Evolutionary conservation across 2,329 filamentous ascomycete species (phyloP), one percentile per base, ranked within the genome.

Genomic region (Leptographium wingfieldii): DNA sequence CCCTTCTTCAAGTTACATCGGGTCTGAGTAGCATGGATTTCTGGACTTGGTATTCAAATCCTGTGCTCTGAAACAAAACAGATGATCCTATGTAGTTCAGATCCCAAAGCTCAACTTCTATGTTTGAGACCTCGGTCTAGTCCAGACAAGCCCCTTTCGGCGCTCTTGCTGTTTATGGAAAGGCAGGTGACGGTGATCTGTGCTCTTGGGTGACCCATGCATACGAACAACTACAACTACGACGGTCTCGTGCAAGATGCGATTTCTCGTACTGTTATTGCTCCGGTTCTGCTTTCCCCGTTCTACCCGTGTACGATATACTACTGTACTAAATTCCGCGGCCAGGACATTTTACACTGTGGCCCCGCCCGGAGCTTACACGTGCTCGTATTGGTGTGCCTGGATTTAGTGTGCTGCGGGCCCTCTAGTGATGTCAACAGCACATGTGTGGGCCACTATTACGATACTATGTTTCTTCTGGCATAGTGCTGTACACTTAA

Each of bases 311-410:
- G 43, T 19, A 19, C 7, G 2, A 9, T 35, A 35, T 35, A 35
- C 33, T 35, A 35, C 9, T 10, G 9, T 35, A 35, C 6, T 11
- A 46, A 46, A 19, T 46, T 46, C 43, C 43, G 38, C 43, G 7
- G 19, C 43, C 19, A 46, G 43, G 43, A 3, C 43, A 7, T 46
- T 49, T 51, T 51, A 11, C 48, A 55, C 29, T 38, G 29, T 16
- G 31, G 19, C 19, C 33, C 48, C 29, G 38, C 35, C 25, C 33
- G 11, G 7, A 35, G 19, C 55, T 54, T 33, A 19, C 14, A 14
- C 25, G 33, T 12, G 7, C 52, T 51, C 51, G 59, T 35, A 63
- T 63, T 63, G 61, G 61, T 61, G 61, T 63, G 16, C 61, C 61
- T 63, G 61, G 55, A 63, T 61, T 61, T 59, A 61, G 61, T 48